These are phyloP conservation scores for Porpolomopsis calyptriformis DNA, from an alignment of 768 basidiomycete genomes.

Conservation along the genomic window DNA sequence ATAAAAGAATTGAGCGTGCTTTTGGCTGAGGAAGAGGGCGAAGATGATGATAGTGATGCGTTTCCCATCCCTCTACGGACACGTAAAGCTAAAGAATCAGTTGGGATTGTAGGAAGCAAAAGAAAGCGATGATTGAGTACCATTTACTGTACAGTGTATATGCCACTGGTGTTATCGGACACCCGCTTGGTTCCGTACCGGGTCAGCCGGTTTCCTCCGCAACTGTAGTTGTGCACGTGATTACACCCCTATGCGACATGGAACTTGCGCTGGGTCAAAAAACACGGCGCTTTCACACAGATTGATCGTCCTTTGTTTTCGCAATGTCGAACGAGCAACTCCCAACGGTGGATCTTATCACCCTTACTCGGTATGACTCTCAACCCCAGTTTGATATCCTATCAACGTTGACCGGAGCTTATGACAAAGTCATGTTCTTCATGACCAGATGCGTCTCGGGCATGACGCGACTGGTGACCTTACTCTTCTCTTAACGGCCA, in stretches of 20 bases:
- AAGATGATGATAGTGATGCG: constrained; percentile 66
- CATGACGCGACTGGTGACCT: constrained; percentile 83
- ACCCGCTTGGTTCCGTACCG: background rate
- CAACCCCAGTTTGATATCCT: constrained; percentile 1
- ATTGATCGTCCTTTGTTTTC: constrained; percentile 4
- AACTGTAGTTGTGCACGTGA: background rate
- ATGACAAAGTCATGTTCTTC: constrained; percentile 81
- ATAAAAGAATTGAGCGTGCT: constrained; percentile 14
- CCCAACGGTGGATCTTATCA: constrained; percentile 82
- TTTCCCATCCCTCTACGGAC: constrained; percentile 65
- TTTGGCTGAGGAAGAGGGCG: constrained; percentile 26
- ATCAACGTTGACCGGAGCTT: constrained; percentile 9
- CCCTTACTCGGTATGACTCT: constrained; percentile 68
- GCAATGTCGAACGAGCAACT: constrained; percentile 48
- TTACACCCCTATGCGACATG: constrained; percentile 3
- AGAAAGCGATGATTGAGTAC: constrained; percentile 44
- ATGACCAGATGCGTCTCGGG: constrained; percentile 76
- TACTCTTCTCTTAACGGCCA: constrained; percentile 87
- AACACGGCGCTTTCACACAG: background rate
- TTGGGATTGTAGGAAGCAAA: constrained; percentile 42
- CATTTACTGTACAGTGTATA: background rate
- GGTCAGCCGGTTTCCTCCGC: background rate
- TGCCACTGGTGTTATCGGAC: constrained; percentile 1
- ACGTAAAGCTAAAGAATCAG: constrained; percentile 49
- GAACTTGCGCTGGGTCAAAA: no score